Percentiles rank a stretch among this genome's conserved stretches.
Evolutionary conservation across 169 alveolate species (phyloP).

Genomic region (Eimeria acervulina): DNA sequence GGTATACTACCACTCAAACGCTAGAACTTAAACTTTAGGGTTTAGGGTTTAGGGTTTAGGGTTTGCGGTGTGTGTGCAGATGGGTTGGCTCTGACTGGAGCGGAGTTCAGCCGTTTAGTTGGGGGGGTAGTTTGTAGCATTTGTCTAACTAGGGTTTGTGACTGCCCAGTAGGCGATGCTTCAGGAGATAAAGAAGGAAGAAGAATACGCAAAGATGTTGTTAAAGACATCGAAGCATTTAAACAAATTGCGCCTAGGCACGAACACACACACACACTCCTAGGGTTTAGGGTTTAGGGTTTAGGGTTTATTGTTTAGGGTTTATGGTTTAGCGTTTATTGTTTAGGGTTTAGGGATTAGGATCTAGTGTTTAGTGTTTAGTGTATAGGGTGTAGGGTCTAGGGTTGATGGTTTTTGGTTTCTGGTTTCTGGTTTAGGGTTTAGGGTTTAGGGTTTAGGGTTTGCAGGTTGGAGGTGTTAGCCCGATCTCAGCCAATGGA

Average conservation of each 20-base stretch:
- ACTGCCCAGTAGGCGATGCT: constrained; percentile 28
- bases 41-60: too few relatives aligned
- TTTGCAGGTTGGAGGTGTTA: constrained; percentile 88
- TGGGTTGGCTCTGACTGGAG: constrained; percentile 83
- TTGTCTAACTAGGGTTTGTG: constrained; percentile 81
- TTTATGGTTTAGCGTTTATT: too few relatives aligned
- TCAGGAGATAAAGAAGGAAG: constrained; percentile 82
- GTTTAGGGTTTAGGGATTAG: constrained; percentile 35
- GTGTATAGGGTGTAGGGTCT: background rate
- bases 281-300: too few relatives aligned
- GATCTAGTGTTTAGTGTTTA: background rate
- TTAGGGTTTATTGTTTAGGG: too few relatives aligned
- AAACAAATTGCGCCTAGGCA: constrained; percentile 81
- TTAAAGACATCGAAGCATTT: constrained; percentile 89
- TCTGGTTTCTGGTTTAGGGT: background rate
- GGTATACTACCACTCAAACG: too few relatives aligned
- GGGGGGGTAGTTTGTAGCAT: constrained; percentile 55
- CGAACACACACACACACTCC: too few relatives aligned
- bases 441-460: constrained; percentile 1
- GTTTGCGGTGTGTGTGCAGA: constrained; percentile 29
- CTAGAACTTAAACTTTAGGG: too few relatives aligned
- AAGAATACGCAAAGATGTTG: constrained; percentile 88
- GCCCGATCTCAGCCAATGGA: constrained; percentile 95
- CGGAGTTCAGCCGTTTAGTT: constrained; percentile 74
- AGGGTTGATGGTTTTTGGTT: background rate